Base-by-base conservation (phyloP, 495 filamentous ascomycete species). In the Hyaloscypha variabilis region DNA sequence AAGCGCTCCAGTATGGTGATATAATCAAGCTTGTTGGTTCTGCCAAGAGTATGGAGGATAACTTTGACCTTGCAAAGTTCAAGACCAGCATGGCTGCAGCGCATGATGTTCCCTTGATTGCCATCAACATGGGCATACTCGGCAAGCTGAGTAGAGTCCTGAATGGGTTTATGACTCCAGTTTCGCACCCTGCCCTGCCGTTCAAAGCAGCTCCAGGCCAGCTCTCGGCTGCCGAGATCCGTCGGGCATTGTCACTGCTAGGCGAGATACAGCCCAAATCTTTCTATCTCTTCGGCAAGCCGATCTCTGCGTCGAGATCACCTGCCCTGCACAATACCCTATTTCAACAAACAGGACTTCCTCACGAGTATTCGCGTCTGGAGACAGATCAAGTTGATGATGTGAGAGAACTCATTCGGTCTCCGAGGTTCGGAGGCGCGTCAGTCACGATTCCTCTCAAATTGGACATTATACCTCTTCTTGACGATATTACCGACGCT, bases 371-470 rank as follows among this genome's bases (percentile, higher is more conserved):
- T 78, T 77, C 78, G n/a, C 81, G 87, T 14, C 80, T 91, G 59
- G 94, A 97, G 77, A 95, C 93, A 2, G 83, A 87, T 67, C 76
- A 82, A n/a, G 84, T 78, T 17, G 74, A 80, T 54, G 87, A 91
- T 29, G 79, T 96, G 13, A 80, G 81, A 73, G 79, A 85, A 5
- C 78, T 94, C 57, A 89, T 99, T 57, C 84, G 83, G 24, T 77
- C 85, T 3, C 78, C 88, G 0, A 80, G 90, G 65, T 98, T 99
- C 70, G 95, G 96, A 23, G 95, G 95, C 52, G 93, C 91, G 0
- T 97, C 92, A 1, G 93, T 98, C 52, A 99, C 95, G 0, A 98
- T 98, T 50, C 95, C 95, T 1, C 83, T 98, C 57, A 99, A 99
- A 78, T 79, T 96, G 11, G 91, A 94, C 74, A 88, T 97, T 62